Evolutionary conservation across 2,329 filamentous ascomycete genomes (phyloP).

Genomic region (Calonectria leucothoes): DNA sequence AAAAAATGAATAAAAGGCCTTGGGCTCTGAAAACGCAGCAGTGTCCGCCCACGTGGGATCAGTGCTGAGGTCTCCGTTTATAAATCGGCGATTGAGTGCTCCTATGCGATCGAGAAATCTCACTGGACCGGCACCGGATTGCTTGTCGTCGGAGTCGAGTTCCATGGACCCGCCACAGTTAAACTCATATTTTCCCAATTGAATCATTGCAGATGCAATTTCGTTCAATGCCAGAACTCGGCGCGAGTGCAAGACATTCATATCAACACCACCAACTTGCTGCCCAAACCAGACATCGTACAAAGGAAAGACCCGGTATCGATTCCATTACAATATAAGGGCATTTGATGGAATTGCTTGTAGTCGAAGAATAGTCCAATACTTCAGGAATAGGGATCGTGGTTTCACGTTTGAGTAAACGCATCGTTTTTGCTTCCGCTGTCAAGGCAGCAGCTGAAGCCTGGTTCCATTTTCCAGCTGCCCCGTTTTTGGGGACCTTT

Average conservation of each 20-base stretch:
- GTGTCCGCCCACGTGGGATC: not conserved
- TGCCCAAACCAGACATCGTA: constrained; percentile 16
- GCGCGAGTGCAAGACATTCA: not conserved
- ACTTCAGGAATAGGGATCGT: constrained; percentile 14
- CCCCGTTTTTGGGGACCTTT: constrained; percentile 5
- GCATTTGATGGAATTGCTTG: not conserved
- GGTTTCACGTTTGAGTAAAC: constrained; percentile 8
- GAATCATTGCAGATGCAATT: constrained; percentile 11
- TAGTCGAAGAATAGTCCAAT: constrained; percentile 2
- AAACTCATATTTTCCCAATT: not conserved
- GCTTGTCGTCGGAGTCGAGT: not conserved
- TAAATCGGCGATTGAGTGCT: not conserved
- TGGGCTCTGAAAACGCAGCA: not conserved
- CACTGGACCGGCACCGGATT: not conserved
- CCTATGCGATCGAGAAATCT: not conserved
- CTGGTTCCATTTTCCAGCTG: not conserved
- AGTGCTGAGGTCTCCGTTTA: not conserved
- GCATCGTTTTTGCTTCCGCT: constrained; percentile 15
- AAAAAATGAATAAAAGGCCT: not conserved
- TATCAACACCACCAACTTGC: not conserved
- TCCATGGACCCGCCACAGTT: not conserved
- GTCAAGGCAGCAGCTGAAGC: not conserved
- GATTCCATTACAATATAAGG: constrained; percentile 9
- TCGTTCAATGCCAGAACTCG: not conserved
- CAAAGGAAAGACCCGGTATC: not conserved